These are phyloP conservation scores for Rutstroemia sp. DNA, from an alignment of 2,329 filamentous ascomycete genomes.

Conservation along the genomic window DNA sequence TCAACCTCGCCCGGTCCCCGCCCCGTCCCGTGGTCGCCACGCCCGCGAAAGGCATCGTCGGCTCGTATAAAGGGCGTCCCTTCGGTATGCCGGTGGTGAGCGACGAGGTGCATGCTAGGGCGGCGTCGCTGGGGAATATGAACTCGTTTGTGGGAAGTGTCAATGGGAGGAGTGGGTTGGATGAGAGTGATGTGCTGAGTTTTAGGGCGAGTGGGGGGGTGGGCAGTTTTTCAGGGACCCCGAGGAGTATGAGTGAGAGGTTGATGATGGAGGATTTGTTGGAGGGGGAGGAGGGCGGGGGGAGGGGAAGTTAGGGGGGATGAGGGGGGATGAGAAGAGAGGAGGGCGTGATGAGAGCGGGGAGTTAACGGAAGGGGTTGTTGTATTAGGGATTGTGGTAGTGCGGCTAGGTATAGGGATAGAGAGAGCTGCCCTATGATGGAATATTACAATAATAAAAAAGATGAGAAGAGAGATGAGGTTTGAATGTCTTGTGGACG, in stretches of 20 bases:
- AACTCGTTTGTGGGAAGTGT: constrained; percentile 47
- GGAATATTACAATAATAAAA: no score
- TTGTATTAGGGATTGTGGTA: no score
- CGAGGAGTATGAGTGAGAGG: constrained; percentile 27
- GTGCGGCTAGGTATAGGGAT: no score
- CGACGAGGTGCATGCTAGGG: constrained; percentile 41
- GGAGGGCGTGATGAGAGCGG: no score
- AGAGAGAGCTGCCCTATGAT: no score
- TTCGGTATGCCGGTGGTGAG: constrained; percentile 47
- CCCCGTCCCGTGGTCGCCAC: not conserved
- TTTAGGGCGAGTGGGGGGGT: constrained; percentile 19
- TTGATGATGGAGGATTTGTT: constrained; percentile 27
- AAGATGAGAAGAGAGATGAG: not conserved
- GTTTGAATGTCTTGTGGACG: not conserved
- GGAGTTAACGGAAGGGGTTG: no score
- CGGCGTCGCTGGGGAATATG: constrained; percentile 41
- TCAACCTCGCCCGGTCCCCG: constrained; percentile 11
- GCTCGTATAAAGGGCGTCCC: constrained; percentile 46
- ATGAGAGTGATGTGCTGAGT: constrained; percentile 23
- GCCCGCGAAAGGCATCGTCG: constrained; percentile 27
- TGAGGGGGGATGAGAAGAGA: not conserved
- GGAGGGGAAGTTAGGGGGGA: not conserved
- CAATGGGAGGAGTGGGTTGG: constrained; percentile 24
- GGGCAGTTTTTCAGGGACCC: constrained; percentile 20
- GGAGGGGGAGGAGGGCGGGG: constrained; percentile 9